These are phyloP conservation scores for Stachybotrys chlorohalonatus DNA, from an alignment of 2,329 filamentous ascomycete species.

Conservation along the genomic window DNA sequence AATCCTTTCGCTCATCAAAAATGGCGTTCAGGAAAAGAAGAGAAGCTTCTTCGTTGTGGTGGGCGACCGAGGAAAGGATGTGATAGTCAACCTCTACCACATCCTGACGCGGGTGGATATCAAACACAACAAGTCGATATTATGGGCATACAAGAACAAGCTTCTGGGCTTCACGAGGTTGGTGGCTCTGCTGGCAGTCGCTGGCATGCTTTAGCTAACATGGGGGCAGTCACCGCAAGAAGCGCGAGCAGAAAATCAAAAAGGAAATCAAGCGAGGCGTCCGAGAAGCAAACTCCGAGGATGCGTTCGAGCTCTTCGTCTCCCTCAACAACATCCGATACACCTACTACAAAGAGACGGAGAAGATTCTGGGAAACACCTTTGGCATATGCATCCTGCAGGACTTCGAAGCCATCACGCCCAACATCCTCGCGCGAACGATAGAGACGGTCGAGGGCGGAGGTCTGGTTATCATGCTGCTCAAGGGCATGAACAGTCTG, in stretches of 20 bases:
- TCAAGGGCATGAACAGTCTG: slow-evolving; percentile 95
- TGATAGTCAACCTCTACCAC: slow-evolving; percentile 87
- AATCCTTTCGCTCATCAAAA: slow-evolving; percentile 83
- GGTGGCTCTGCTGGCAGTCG: slow-evolving; percentile 2
- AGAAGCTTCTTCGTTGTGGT: slow-evolving; percentile 97
- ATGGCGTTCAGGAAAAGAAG: slow-evolving; percentile 92
- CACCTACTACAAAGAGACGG: slow-evolving; percentile 99
- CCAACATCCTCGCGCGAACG: slow-evolving; percentile 89
- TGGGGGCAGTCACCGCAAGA: slow-evolving; percentile 70
- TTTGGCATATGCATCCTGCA: slow-evolving; percentile 98
- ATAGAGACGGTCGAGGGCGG: slow-evolving; percentile 98
- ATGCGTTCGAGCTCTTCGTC: slow-evolving; percentile 95
- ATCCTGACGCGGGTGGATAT: slow-evolving; percentile 86
- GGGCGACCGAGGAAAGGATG: slow-evolving; percentile 83
- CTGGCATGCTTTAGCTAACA: slow-evolving; percentile 8
- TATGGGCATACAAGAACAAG: slow-evolving; percentile 99
- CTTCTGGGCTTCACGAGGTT: slow-evolving; percentile 81
- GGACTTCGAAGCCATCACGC: slow-evolving; percentile 95
- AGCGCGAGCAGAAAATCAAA: slow-evolving; percentile 97
- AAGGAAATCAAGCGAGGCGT: slow-evolving; percentile 95
- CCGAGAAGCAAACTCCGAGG: slow-evolving; percentile 83
- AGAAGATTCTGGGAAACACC: slow-evolving; percentile 96
- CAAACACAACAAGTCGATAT: slow-evolving; percentile 81
- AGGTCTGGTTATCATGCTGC: slow-evolving; percentile 76
- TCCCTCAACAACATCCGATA: slow-evolving; percentile 96